Evolutionary conservation across 1,284 basidiomycete genomes (phyloP).

Genomic region (Pseudozyma hubeiensis): DNA sequence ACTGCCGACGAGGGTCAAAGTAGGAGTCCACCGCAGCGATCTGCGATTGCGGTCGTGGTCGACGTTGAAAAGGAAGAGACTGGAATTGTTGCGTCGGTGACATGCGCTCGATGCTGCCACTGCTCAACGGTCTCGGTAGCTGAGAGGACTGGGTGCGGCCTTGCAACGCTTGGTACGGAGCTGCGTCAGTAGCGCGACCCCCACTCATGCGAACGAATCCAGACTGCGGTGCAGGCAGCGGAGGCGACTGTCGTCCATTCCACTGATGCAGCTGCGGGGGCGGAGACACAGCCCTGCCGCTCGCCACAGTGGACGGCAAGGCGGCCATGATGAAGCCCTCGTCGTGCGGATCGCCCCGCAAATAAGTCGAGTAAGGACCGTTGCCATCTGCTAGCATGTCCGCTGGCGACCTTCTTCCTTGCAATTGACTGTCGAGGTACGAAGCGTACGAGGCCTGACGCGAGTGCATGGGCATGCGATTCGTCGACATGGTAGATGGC

Average conservation of each 20-base stretch:
- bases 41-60: constrained; percentile 36
- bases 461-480: constrained; percentile 52
- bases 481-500: constrained; percentile 33
- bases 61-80: constrained; percentile 21
- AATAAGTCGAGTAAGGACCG: constrained; percentile 50
- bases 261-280: constrained; percentile 41
- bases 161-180: constrained; percentile 50
- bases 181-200: constrained; percentile 51
- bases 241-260: constrained; percentile 31
- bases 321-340: constrained; percentile 63
- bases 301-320: constrained; percentile 35
- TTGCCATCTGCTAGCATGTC: constrained; percentile 43
- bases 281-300: constrained; percentile 23
- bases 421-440: constrained; percentile 53
- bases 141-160: constrained; percentile 2
- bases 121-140: constrained; percentile 23
- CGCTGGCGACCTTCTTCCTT: constrained; percentile 36
- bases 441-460: constrained; percentile 56
- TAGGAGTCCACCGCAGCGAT: constrained; percentile 29
- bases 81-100: constrained; percentile 24
- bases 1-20: constrained; percentile 26
- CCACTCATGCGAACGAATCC: constrained; percentile 62
- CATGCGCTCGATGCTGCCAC: constrained; percentile 33
- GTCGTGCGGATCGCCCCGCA: constrained; percentile 54
- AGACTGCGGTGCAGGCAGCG: constrained; percentile 13